A percentile compares a stretch with the other conserved stretches of the same genome.
Evolutionary conservation across 768 basidiomycete genomes (phyloP).

Genomic region (Mycena epipterygia): DNA sequence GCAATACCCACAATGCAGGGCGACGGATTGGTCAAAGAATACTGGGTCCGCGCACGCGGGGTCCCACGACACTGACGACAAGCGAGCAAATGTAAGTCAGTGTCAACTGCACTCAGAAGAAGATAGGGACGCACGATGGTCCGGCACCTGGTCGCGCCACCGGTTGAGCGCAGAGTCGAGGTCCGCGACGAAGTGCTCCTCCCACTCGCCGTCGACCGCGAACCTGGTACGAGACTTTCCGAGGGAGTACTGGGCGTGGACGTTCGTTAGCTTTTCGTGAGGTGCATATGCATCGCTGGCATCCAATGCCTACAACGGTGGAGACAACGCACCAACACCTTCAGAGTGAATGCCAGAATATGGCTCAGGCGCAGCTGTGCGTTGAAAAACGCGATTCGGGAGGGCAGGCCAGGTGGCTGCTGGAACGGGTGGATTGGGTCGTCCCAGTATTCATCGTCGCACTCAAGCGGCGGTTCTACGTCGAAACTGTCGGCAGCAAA

Average conservation of each 20-base stretch:
- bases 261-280: too few relatives aligned
- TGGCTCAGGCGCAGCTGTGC: conserved; percentile 54
- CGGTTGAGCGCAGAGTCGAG: conserved; percentile 83
- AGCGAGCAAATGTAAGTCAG: too few relatives aligned
- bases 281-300: too few relatives aligned
- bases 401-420: too few relatives aligned
- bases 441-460: conserved; percentile 41
- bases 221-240: conserved; percentile 57
- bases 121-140: conserved; percentile 24
- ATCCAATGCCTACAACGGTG: neutral
- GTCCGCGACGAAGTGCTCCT: conserved; percentile 76
- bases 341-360: conserved; percentile 56
- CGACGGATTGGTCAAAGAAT: conserved; percentile 70
- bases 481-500: too few relatives aligned
- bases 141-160: conserved; percentile 81
- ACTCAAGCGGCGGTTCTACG: conserved; percentile 54
- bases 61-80: conserved; percentile 57
- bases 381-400: conserved; percentile 58
- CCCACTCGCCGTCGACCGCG: too few relatives aligned
- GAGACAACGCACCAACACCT: conserved; percentile 60
- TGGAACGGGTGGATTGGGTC: too few relatives aligned
- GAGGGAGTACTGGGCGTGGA: conserved; percentile 67
- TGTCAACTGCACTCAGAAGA: too few relatives aligned
- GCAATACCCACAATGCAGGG: conserved; percentile 61
- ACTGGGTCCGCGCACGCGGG: conserved; percentile 37